Evolutionary conservation across 495 filamentous ascomycete genomes (phyloP).

Genomic region (Cladorrhinum samala): DNA sequence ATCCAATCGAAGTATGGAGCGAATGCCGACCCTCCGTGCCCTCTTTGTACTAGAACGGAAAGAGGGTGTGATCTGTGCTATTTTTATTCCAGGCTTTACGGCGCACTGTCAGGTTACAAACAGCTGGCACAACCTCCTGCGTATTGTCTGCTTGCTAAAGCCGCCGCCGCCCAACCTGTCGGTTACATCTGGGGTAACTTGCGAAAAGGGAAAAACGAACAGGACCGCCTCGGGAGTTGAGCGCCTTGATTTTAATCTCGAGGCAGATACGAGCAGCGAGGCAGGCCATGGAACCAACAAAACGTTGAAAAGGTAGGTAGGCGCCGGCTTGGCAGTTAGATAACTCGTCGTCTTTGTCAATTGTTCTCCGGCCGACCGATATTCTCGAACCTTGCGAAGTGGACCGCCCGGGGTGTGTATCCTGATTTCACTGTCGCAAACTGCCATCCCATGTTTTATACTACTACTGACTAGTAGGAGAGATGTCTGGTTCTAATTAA

Average conservation of each 20-base stretch:
- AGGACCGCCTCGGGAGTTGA: too few relatives aligned
- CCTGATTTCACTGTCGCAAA: neutral
- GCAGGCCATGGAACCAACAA: neutral
- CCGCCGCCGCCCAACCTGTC: too few relatives aligned
- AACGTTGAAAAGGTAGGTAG: neutral
- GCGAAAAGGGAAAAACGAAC: too few relatives aligned
- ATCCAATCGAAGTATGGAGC: neutral
- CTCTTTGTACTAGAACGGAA: neutral
- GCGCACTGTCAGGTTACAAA: too few relatives aligned
- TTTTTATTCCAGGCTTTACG: slow-evolving; percentile 12
- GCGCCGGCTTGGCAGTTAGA: neutral
- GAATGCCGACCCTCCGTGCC: neutral
- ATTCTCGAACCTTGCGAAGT: neutral
- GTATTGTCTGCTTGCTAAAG: too few relatives aligned
- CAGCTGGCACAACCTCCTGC: too few relatives aligned
- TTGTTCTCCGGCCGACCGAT: neutral
- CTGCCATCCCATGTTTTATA: neutral
- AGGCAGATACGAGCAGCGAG: too few relatives aligned
- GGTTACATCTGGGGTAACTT: too few relatives aligned
- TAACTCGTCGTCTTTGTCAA: neutral
- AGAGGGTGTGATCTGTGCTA: slow-evolving; percentile 2
- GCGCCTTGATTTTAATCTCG: neutral
- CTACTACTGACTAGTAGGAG: too few relatives aligned
- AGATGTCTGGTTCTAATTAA: too few relatives aligned
- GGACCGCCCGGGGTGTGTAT: too few relatives aligned